Percentiles rank a stretch among this genome's conserved stretches.
These are phyloP conservation scores for Holtermannia corniformis DNA, from an alignment of 768 basidiomycete species.

Conservation along the genomic window DNA sequence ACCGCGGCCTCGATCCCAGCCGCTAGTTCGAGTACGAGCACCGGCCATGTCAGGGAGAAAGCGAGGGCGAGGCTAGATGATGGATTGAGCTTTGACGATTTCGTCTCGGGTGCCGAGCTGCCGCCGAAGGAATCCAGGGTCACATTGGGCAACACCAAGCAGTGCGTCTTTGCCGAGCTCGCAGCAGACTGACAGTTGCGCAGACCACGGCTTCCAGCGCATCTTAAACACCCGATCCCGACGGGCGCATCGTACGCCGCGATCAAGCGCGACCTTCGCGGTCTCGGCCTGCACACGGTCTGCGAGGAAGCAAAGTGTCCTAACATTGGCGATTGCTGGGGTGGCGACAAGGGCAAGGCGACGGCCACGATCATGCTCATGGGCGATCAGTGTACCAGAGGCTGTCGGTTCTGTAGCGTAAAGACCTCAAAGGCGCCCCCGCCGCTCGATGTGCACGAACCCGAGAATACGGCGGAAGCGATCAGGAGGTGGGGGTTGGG, in stretches of 20 bases:
- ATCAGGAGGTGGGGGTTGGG: conserved; percentile 96
- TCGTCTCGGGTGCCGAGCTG: conserved; percentile 32
- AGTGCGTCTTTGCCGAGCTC: conserved; percentile 17
- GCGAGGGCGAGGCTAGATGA: conserved; percentile 23
- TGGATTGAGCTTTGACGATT: conserved; percentile 39
- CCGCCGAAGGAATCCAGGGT: conserved; percentile 19
- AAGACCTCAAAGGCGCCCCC: conserved; percentile 83
- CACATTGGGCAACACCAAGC: conserved; percentile 33
- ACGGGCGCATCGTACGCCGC: conserved; percentile 76
- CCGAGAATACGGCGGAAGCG: conserved; percentile 96
- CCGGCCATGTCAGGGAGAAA: neutral
- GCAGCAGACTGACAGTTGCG: neutral
- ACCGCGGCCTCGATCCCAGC: neutral
- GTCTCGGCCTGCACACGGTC: conserved; percentile 84
- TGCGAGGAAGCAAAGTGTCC: conserved; percentile 99
- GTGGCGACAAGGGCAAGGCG: conserved; percentile 68
- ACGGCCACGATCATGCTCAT: conserved; percentile 99
- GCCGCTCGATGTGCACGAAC: conserved; percentile 90
- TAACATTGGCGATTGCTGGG: conserved; percentile 99
- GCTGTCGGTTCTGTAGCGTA: conserved; percentile 93
- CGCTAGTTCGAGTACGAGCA: neutral
- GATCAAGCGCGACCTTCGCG: conserved; percentile 91
- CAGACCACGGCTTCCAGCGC: conserved; percentile 76
- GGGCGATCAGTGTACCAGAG: conserved; percentile 98
- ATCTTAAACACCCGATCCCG: conserved; percentile 85